Evolutionary conservation across 1,139 yeast species (phyloP).

Genomic region (Zygosaccharomyces sapae): DNA sequence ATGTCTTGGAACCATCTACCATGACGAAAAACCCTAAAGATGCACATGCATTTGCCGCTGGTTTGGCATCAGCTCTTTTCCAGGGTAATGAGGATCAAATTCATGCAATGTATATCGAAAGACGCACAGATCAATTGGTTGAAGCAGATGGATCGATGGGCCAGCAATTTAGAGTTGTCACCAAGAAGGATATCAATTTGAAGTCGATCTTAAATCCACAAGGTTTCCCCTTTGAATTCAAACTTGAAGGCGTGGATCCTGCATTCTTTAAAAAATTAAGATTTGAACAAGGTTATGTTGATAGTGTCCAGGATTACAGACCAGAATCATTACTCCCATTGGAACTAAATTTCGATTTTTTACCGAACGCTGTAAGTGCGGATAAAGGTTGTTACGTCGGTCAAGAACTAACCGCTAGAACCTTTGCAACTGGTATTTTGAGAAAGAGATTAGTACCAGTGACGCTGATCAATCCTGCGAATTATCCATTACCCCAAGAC

Average conservation of each 20-base stretch:
- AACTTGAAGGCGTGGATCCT: constrained; percentile 22
- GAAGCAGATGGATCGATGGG: constrained; percentile 53
- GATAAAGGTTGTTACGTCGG: constrained; percentile 96
- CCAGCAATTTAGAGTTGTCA: constrained; percentile 67
- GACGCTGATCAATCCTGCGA: constrained; percentile 39
- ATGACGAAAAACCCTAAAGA: constrained; percentile 37
- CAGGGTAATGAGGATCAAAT: constrained; percentile 25
- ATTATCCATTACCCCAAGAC: constrained; percentile 24
- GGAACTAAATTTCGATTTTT: constrained; percentile 73
- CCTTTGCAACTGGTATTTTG: constrained; percentile 76
- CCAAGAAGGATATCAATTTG: constrained; percentile 38
- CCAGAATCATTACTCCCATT: constrained; percentile 65
- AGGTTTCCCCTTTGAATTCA: constrained; percentile 29
- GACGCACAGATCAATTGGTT: constrained; percentile 21
- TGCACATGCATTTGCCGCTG: constrained; percentile 40
- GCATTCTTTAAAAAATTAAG: constrained; percentile 47
- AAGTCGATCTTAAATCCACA: constrained; percentile 34
- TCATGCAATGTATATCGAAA: constrained; percentile 41
- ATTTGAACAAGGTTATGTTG: constrained; percentile 61
- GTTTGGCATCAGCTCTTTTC: constrained; percentile 36
- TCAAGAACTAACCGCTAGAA: constrained; percentile 88
- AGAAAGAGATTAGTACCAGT: constrained; percentile 80
- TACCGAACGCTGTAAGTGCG: constrained; percentile 73
- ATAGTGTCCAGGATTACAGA: constrained; percentile 46
- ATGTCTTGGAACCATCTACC: constrained; percentile 29